Evolutionary conservation across 345 rosid species (phyloP).

Genomic region (Leavenworthia alabamica): DNA sequence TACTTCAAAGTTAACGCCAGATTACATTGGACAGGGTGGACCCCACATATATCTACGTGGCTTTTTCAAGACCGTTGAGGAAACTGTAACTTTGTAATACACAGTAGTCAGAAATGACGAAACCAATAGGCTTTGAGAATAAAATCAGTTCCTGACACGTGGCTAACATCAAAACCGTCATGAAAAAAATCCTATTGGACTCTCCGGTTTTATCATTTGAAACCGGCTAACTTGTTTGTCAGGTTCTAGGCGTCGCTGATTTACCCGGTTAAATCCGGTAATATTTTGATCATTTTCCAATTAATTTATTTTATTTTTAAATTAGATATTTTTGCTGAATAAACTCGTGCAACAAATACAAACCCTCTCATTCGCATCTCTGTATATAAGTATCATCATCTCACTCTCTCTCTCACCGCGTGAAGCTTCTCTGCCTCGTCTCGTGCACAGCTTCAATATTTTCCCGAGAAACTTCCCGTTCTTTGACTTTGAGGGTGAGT

Average conservation of each 20-base stretch:
- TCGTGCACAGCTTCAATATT: constrained; percentile 22
- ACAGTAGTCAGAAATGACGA: constrained; percentile 17
- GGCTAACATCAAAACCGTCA: constrained; percentile 2
- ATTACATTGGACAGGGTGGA: background rate
- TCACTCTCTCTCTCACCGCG: constrained; percentile 15
- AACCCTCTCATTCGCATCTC: background rate
- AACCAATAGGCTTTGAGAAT: constrained; percentile 18
- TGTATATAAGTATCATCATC: constrained; percentile 16
- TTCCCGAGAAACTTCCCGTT: constrained; percentile 25
- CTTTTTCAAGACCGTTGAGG: background rate
- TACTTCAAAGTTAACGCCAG: background rate
- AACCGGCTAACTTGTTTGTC: constrained; percentile 20
- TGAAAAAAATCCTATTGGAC: background rate
- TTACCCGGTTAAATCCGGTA: constrained; percentile 16
- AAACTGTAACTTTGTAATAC: background rate
- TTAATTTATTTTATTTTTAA: background rate
- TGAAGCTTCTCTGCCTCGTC: constrained; percentile 20
- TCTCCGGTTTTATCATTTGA: constrained; percentile 17
- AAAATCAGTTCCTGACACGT: background rate
- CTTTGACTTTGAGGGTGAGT: constrained; percentile 14
- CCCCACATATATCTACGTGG: constrained; percentile 19
- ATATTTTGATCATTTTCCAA: background rate
- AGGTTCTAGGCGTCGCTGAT: background rate
- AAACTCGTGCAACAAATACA: constrained; percentile 19
- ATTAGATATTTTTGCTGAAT: constrained; percentile 15